phyloP scores from a whole-genome alignment of 192 early-diverging fungal species.

The Coemansia sp. region DNA sequence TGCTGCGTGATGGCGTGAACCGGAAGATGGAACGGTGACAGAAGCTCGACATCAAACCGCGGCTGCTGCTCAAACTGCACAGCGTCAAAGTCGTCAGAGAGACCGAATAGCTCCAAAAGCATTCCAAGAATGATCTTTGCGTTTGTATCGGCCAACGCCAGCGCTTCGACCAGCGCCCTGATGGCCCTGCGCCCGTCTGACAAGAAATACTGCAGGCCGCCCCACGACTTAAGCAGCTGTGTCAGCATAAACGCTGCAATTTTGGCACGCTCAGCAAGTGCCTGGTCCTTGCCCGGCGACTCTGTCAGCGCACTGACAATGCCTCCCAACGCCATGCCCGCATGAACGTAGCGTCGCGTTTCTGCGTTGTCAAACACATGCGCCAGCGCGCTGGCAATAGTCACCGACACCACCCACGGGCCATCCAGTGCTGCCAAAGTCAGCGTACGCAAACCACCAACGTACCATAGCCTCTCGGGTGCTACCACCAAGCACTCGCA shows the following conservation, averaged over 20 bases:
- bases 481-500: conserved; percentile 46
- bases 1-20: conserved; percentile 30
- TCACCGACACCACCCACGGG: conserved; percentile 49
- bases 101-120: conserved; percentile 53
- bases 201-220: conserved; percentile 57
- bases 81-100: conserved; percentile 49
- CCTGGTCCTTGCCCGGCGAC: conserved; percentile 33
- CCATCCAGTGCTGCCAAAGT: conserved; percentile 50
- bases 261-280: conserved; percentile 49
- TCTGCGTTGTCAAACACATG: conserved; percentile 38
- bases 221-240: conserved; percentile 56
- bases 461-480: conserved; percentile 44
- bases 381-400: conserved; percentile 40
- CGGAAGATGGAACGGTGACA: conserved; percentile 43
- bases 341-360: conserved; percentile 36
- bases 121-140: conserved; percentile 52
- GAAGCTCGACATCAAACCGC: conserved; percentile 49
- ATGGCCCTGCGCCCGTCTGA: conserved; percentile 40
- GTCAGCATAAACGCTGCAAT: conserved; percentile 51
- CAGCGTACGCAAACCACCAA: conserved; percentile 43
- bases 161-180: conserved; percentile 31
- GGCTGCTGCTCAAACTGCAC: conserved; percentile 54
- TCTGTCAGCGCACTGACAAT: conserved; percentile 50
- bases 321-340: conserved; percentile 43
- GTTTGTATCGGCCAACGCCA: conserved; percentile 40